phyloP scores from a whole-genome alignment of 495 filamentous ascomycete species.

The Pyrenopolyporus hunteri region DNA sequence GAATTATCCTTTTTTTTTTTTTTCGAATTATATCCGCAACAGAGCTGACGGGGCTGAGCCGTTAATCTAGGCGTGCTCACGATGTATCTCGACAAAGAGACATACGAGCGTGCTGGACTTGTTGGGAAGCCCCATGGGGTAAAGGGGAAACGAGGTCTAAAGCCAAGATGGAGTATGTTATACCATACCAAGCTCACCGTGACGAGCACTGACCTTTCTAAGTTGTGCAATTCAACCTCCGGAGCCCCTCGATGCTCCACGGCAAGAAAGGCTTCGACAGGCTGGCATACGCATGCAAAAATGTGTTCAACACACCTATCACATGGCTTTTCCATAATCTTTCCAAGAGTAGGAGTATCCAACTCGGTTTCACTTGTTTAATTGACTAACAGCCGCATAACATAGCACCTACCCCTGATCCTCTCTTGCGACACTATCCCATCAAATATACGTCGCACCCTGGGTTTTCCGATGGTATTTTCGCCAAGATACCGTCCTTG shows the following conservation, averaged over 20 bases:
- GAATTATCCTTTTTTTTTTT: too few relatives aligned
- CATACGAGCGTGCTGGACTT: conserved; percentile 84
- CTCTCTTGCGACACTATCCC: conserved; percentile 62
- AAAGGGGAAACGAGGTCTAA: conserved; percentile 59
- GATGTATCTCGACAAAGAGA: conserved; percentile 80
- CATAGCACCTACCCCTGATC: conserved; percentile 52
- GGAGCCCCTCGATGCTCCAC: conserved; percentile 80
- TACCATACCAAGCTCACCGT: not conserved
- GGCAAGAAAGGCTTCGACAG: conserved; percentile 92
- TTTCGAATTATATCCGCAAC: not conserved
- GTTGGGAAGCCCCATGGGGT: conserved; percentile 71
- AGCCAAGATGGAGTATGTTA: conserved; percentile 56
- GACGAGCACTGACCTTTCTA: conserved; percentile 9
- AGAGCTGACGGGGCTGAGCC: conserved; percentile 4
- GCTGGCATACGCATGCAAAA: conserved; percentile 82
- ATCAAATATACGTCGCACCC: conserved; percentile 51
- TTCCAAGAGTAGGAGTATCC: conserved; percentile 43
- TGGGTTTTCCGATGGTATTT: conserved; percentile 39
- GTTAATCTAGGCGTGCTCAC: conserved; percentile 65
- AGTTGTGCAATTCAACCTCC: conserved; percentile 85
- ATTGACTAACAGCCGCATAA: conserved; percentile 8
- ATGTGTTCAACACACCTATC: conserved; percentile 72
- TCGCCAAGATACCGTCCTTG: conserved; percentile 57
- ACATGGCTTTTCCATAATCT: conserved; percentile 85
- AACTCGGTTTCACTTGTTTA: not conserved